Percentiles rank a stretch among this genome's conserved stretches.
These are phyloP conservation scores for Fusarium sp. DNA, from an alignment of 2,329 filamentous ascomycete species.

Conservation along the genomic window DNA sequence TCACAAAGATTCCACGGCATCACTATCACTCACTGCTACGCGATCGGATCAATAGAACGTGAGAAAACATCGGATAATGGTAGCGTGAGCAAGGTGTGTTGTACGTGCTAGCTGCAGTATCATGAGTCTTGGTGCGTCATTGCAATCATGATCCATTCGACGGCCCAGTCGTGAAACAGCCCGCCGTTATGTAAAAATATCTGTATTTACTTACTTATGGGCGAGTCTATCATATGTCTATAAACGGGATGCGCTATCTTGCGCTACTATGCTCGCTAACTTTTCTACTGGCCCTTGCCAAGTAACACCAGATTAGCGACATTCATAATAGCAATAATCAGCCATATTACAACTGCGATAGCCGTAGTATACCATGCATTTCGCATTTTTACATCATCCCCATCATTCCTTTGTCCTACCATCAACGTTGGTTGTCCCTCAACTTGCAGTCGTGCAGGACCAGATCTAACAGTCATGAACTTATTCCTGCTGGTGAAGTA, in stretches of 20 bases:
- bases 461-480: conserved; percentile 76
- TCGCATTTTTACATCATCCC: conserved; percentile 66
- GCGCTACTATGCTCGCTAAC: fast-evolving
- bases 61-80: fast-evolving
- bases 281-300: background rate
- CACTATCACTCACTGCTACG: fast-evolving
- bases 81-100: too few species aligned
- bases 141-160: background rate
- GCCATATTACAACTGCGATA: conserved; percentile 72
- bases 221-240: background rate
- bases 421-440: background rate
- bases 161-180: background rate
- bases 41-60: fast-evolving
- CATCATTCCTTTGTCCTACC: background rate
- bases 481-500: conserved; percentile 84
- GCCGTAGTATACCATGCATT: conserved; percentile 74
- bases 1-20: fast-evolving
- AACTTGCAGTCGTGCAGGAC: background rate
- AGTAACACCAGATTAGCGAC: conserved; percentile 73
- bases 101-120: too few species aligned
- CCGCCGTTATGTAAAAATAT: fast-evolving
- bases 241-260: fast-evolving
- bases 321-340: conserved; percentile 81
- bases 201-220: fast-evolving
- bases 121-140: background rate